These are phyloP conservation scores for Penicillium sclerotigenum DNA, from an alignment of 2,329 filamentous ascomycete genomes.

Conservation along the genomic window DNA sequence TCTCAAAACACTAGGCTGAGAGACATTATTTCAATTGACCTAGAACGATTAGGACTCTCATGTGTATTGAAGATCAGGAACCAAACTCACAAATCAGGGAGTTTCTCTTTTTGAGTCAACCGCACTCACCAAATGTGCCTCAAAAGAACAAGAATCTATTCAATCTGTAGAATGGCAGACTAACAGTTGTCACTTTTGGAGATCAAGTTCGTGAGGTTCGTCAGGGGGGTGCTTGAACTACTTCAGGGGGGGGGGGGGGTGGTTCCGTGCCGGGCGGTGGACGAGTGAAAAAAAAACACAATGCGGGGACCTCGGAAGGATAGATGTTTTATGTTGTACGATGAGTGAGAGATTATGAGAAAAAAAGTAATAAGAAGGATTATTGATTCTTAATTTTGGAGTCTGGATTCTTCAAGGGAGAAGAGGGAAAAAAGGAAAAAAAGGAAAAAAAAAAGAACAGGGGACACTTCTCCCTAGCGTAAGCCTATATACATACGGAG, in stretches of 20 bases:
- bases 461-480: not conserved
- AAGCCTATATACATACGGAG: not conserved
- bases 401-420: not conserved
- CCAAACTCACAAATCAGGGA: not conserved
- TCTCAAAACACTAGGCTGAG: conserved; percentile 6
- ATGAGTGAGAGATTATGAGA: not conserved
- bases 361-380: not conserved
- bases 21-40: conserved; percentile 15
- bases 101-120: not conserved
- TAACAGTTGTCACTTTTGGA: not conserved
- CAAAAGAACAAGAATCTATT: not conserved
- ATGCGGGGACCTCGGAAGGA: not conserved
- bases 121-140: not conserved
- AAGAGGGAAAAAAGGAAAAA: not conserved
- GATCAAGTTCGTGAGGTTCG: not conserved
- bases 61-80: not conserved
- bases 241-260: conserved; percentile 19
- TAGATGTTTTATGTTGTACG: too few relatives aligned
- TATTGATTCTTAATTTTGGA: not conserved
- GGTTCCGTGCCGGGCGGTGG: conserved; percentile 18
- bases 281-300: conserved; percentile 3
- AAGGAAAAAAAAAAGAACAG: too few relatives aligned
- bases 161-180: not conserved
- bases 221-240: conserved; percentile 1
- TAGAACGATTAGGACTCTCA: conserved; percentile 1